A percentile compares a stretch with the other conserved stretches of the same genome.
Evolutionary conservation across 2,329 filamentous ascomycete genomes (phyloP).

Genomic region (Cryphonectria carpinicola): DNA sequence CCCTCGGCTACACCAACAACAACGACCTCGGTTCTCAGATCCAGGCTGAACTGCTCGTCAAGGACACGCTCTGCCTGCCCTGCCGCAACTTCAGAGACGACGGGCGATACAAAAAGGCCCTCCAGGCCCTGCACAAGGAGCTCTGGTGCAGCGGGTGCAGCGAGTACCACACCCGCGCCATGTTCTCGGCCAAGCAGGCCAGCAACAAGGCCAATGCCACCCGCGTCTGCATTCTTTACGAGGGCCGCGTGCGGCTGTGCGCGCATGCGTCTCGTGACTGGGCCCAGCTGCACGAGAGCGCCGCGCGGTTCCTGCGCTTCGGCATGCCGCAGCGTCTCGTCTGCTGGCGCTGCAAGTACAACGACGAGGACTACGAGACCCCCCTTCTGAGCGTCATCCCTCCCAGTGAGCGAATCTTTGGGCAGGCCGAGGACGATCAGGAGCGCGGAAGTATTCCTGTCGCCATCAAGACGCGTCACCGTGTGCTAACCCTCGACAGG

Average conservation of each 20-base stretch:
- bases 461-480: neutral
- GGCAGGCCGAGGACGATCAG: neutral
- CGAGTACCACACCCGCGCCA: neutral
- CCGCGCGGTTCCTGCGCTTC: too few relatives aligned
- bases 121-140: neutral
- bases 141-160: neutral
- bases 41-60: neutral
- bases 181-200: neutral
- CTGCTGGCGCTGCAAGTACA: too few relatives aligned
- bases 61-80: neutral
- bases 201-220: neutral
- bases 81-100: neutral
- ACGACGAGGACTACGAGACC: too few relatives aligned
- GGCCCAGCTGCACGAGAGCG: neutral
- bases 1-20: neutral
- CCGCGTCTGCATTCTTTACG: neutral
- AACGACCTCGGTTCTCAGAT: neutral
- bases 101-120: neutral
- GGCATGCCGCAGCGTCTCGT: too few relatives aligned
- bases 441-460: neutral
- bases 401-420: too few relatives aligned
- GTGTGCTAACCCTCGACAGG: neutral
- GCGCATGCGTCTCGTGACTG: neutral
- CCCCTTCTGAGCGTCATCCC: too few relatives aligned
- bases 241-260: neutral